Conservation (phyloP, 1,284 basidiomycete genomes). For the Leccinum pachyderme region DNA sequence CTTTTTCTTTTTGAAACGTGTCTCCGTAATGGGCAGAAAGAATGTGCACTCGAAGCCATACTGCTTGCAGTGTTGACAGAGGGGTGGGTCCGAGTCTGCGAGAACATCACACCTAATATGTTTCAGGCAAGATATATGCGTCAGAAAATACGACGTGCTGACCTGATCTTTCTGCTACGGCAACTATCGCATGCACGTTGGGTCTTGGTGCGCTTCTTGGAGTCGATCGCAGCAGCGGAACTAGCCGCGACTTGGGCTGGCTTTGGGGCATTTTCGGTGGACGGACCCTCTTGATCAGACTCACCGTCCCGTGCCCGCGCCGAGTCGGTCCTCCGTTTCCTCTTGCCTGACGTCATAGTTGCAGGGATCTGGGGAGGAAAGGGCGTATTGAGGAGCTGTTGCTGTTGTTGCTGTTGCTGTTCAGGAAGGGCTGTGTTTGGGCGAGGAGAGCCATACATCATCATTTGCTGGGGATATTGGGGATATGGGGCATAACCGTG, state of each 20-base stretch:
- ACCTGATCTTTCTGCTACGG: slow-evolving; percentile 90
- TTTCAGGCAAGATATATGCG: slow-evolving; percentile 17
- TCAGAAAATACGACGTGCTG: slow-evolving; percentile 19
- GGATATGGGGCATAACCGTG: slow-evolving; percentile 55
- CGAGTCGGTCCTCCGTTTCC: slow-evolving; percentile 60
- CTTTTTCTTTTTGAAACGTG: slow-evolving; percentile 95
- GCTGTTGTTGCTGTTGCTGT: slow-evolving; percentile 30
- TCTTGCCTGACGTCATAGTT: slow-evolving; percentile 44
- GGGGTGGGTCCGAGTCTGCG: slow-evolving; percentile 66
- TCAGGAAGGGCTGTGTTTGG: slow-evolving; percentile 32
- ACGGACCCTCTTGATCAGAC: slow-evolving; percentile 60
- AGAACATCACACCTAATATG: slow-evolving; percentile 72
- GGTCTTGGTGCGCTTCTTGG: slow-evolving; percentile 88
- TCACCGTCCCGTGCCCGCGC: slow-evolving; percentile 43
- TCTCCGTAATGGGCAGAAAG: slow-evolving; percentile 97
- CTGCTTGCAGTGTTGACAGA: slow-evolving; percentile 86
- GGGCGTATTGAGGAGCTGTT: slow-evolving; percentile 30
- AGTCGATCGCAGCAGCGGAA: slow-evolving; percentile 42
- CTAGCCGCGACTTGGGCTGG: slow-evolving; percentile 33
- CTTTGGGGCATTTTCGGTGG: slow-evolving; percentile 43
- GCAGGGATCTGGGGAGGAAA: slow-evolving; percentile 38
- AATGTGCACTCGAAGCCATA: slow-evolving; percentile 93
- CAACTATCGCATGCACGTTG: slow-evolving; percentile 90
- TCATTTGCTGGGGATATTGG: slow-evolving; percentile 61
- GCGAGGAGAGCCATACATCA: slow-evolving; percentile 58